These are phyloP conservation scores for Annulohypoxylon nitens DNA, from an alignment of 495 filamentous ascomycete genomes.

Conservation along the genomic window DNA sequence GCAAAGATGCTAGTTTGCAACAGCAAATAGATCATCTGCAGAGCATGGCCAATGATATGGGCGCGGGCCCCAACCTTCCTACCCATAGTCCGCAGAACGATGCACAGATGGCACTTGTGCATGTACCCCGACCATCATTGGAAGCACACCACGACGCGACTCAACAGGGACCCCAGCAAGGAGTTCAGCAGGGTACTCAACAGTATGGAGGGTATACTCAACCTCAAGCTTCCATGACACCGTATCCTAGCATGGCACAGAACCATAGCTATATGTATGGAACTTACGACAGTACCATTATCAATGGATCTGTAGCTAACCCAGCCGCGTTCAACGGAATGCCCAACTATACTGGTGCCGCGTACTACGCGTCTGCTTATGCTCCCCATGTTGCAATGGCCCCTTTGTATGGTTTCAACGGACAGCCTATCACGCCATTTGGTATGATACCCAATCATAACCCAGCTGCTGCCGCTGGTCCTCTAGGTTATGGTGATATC, in stretches of 20 bases:
- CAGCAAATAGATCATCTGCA: neutral
- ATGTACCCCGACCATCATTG: neutral
- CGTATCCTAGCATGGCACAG: neutral
- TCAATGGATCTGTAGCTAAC: neutral
- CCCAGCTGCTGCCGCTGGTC: neutral
- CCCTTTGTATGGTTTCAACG: too few species aligned
- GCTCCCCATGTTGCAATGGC: neutral
- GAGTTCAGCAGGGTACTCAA: neutral
- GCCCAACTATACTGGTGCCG: too few species aligned
- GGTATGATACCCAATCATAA: neutral
- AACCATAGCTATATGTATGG: neutral
- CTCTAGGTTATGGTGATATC: neutral
- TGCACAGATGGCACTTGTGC: neutral
- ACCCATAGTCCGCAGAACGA: neutral
- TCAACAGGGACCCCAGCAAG: neutral
- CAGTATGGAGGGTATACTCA: constrained; percentile 7
- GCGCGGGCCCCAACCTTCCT: neutral
- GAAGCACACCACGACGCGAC: too few species aligned
- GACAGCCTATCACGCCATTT: neutral
- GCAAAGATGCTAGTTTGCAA: neutral
- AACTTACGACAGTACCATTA: neutral
- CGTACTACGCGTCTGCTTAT: neutral
- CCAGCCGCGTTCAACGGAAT: neutral
- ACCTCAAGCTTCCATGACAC: neutral
- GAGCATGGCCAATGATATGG: neutral